phyloP scores from a whole-genome alignment of 1,284 basidiomycete genomes.

The Golubevia pallescens region DNA sequence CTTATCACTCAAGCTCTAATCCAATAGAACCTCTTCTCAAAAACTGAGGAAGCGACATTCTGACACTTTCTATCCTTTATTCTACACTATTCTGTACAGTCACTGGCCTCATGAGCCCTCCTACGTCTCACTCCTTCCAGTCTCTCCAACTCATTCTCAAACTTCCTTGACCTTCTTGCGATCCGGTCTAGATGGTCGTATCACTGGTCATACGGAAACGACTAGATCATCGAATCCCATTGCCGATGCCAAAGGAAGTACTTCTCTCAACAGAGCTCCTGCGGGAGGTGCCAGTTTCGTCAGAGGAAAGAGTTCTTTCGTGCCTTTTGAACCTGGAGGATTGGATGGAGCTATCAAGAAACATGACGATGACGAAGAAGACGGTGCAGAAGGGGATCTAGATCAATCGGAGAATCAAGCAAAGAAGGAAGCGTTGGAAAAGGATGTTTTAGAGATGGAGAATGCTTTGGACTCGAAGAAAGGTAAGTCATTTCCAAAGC shows the following conservation, averaged over 20 bases:
- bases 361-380: slow-evolving; percentile 9
- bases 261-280: slow-evolving; percentile 26
- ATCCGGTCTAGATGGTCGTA: slow-evolving; percentile 49
- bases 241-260: slow-evolving; percentile 27
- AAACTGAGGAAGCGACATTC: too few species aligned
- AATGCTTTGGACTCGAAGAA: background rate
- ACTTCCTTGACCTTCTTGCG: slow-evolving; percentile 35
- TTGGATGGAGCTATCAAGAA: slow-evolving; percentile 30
- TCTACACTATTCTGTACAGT: background rate
- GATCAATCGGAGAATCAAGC: slow-evolving; percentile 14
- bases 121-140: background rate
- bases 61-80: background rate
- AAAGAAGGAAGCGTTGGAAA: slow-evolving; percentile 20
- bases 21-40: too few species aligned
- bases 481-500: slow-evolving; percentile 1
- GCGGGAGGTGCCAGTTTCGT: slow-evolving; percentile 34
- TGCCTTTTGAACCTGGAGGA: slow-evolving; percentile 35
- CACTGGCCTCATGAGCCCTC: background rate
- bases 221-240: slow-evolving; percentile 2
- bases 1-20: too few species aligned
- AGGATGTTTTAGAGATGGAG: slow-evolving; percentile 7
- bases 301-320: slow-evolving; percentile 30
- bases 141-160: background rate
- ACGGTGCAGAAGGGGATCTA: too few species aligned
- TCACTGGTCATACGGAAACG: slow-evolving; percentile 36